phyloP scores from a whole-genome alignment of 2,329 filamentous ascomycete species.

The Aspergillus ibericus region DNA sequence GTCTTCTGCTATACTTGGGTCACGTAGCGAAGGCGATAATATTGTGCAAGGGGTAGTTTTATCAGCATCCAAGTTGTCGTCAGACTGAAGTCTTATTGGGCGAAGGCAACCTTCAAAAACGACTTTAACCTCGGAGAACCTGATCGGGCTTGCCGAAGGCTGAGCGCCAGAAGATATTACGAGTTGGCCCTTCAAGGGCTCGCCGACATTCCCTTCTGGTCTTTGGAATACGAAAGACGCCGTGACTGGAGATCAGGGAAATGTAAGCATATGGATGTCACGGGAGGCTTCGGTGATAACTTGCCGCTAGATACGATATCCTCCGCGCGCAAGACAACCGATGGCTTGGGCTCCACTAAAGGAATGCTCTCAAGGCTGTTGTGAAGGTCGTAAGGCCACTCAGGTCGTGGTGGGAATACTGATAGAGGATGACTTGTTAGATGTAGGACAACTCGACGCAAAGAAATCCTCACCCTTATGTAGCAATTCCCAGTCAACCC shows the following conservation, averaged over 20 bases:
- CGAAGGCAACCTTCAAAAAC: slow-evolving; percentile 54
- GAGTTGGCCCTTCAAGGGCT: slow-evolving; percentile 58
- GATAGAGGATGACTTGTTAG: slow-evolving; percentile 4
- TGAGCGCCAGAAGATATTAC: slow-evolving; percentile 52
- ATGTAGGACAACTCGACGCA: background rate
- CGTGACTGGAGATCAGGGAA: slow-evolving; percentile 42
- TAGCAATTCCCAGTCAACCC: slow-evolving; percentile 59
- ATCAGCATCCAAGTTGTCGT: slow-evolving; percentile 27
- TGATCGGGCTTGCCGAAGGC: slow-evolving; percentile 47
- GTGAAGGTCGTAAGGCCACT: slow-evolving; percentile 49
- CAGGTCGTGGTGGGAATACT: slow-evolving; percentile 39
- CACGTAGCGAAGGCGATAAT: slow-evolving; percentile 34
- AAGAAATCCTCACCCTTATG: slow-evolving; percentile 33
- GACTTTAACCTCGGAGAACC: slow-evolving; percentile 50
- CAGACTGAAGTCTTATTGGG: slow-evolving; percentile 42
- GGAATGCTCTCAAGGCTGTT: slow-evolving; percentile 44
- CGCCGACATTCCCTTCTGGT: slow-evolving; percentile 60
- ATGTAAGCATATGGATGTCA: slow-evolving; percentile 14
- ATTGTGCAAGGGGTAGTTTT: slow-evolving; percentile 28
- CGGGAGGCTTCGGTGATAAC: slow-evolving; percentile 11
- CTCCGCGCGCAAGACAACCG: slow-evolving; percentile 49
- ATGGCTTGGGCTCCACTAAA: slow-evolving; percentile 42
- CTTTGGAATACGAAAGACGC: slow-evolving; percentile 55
- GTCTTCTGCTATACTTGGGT: slow-evolving; percentile 31
- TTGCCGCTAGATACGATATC: slow-evolving; percentile 50